These are phyloP conservation scores for Diutina mesorugosa DNA, from an alignment of 1,139 yeast species.

Conservation along the genomic window DNA sequence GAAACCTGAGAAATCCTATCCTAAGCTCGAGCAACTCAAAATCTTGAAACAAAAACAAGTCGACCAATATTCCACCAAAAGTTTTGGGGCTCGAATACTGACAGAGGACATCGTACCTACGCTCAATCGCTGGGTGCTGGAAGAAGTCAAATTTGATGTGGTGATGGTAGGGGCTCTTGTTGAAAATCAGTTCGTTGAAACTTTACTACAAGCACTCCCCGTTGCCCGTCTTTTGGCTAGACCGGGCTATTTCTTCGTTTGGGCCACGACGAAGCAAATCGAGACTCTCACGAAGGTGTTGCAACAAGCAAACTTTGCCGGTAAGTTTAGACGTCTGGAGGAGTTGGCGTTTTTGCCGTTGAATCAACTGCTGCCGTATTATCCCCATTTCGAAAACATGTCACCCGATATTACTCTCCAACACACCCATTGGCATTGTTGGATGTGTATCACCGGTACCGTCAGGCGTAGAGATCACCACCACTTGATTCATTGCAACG, in stretches of 20 bases:
- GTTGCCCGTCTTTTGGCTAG: slow-evolving; percentile 61
- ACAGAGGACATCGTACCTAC: slow-evolving; percentile 42
- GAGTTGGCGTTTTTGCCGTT: slow-evolving; percentile 65
- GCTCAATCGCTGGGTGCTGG: slow-evolving; percentile 47
- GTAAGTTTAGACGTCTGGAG: slow-evolving; percentile 78
- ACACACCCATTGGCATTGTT: slow-evolving; percentile 79
- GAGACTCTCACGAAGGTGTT: slow-evolving; percentile 45
- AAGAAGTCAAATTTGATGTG: slow-evolving; percentile 64
- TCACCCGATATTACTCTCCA: slow-evolving; percentile 16
- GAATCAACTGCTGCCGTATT: slow-evolving; percentile 45
- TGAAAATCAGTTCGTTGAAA: slow-evolving; percentile 54
- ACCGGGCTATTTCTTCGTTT: slow-evolving; percentile 76
- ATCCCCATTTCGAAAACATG: slow-evolving; percentile 8
- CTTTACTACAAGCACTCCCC: slow-evolving; percentile 52
- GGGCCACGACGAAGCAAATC: slow-evolving; percentile 72
- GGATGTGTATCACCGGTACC: slow-evolving; percentile 96
- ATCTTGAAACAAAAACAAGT: slow-evolving; percentile 44
- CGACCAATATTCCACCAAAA: slow-evolving; percentile 36
- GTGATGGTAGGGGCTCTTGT: slow-evolving; percentile 83
- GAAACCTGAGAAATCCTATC: slow-evolving; percentile 71
- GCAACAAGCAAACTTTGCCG: slow-evolving; percentile 50
- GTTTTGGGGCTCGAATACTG: slow-evolving; percentile 51
- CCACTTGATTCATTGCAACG: slow-evolving; percentile 81
- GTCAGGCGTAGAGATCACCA: slow-evolving; percentile 76
- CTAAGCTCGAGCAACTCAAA: slow-evolving; percentile 60